These are phyloP conservation scores for Saccharum spontaneum DNA, from an alignment of 176 grass and related monocot species.

Conservation along the genomic window DNA sequence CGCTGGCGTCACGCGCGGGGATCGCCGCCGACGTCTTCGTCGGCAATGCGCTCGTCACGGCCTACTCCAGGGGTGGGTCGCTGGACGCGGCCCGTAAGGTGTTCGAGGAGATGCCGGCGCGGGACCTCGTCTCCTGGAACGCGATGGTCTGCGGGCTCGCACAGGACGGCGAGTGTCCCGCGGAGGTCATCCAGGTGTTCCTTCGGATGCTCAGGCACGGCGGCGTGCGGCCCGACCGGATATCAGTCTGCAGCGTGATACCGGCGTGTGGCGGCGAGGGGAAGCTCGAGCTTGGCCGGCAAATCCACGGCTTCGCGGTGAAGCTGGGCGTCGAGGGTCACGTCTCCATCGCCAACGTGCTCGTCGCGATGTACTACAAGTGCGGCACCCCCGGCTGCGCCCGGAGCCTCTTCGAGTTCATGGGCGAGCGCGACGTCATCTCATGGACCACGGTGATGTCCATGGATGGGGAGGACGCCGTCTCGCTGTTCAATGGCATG, in stretches of 20 bases:
- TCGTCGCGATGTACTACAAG: slow-evolving; percentile 88
- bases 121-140: slow-evolving; percentile 83
- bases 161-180: slow-evolving; percentile 51
- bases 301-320: slow-evolving; percentile 64
- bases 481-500: slow-evolving; percentile 66
- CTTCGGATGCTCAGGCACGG: slow-evolving; percentile 56
- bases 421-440: slow-evolving; percentile 59
- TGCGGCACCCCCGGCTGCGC: slow-evolving; percentile 33
- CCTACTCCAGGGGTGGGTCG: slow-evolving; percentile 52
- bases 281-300: slow-evolving; percentile 45
- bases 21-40: slow-evolving; percentile 52
- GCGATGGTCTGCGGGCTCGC: slow-evolving; percentile 63
- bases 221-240: slow-evolving; percentile 52
- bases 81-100: slow-evolving; percentile 40
- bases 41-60: slow-evolving; percentile 68
- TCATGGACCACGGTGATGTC: slow-evolving; percentile 89
- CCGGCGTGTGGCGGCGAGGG: slow-evolving; percentile 44
- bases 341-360: slow-evolving; percentile 66
- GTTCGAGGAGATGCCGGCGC: slow-evolving; percentile 66
- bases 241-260: slow-evolving; percentile 72
- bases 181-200: slow-evolving; percentile 57
- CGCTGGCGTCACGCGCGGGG: slow-evolving; percentile 55
- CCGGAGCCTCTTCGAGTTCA: slow-evolving; percentile 49
- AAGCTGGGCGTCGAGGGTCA: slow-evolving; percentile 58
- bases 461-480: slow-evolving; percentile 52